Evolutionary conservation across 176 grass and related monocot species (phyloP), one percentile per base, ranked within the genome.

Genomic region (Melocanna baccifera): DNA sequence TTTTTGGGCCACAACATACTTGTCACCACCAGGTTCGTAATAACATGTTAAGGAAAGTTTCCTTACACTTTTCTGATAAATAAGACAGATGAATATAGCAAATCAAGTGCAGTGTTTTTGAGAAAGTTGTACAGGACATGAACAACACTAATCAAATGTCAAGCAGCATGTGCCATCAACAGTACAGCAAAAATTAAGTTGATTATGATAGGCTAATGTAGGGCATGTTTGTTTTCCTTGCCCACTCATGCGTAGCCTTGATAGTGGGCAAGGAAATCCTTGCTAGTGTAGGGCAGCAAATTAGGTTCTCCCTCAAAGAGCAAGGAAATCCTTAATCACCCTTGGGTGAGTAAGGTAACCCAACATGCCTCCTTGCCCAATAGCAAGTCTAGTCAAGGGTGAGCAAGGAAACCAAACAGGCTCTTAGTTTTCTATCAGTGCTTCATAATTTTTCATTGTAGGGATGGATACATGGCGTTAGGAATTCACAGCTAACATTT

Each of bases 11-110:
- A 95, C 89, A 18, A 84, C 72, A 84, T 98, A 98, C 73, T 98
- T 98, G 90, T 98, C 95, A 75, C 92, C 89, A 83, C 87, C 91
- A 89, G 91, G 79, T 90, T 85, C 29, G 92, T 98, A 90, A 83
- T 84, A 79, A 84, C 74, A 70, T 86, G 91, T 95, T 85, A 98
- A 98, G 96, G 81, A 94, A 90, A 91, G 51, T 84, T 67, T 26
- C 40, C 45, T 56, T 65, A 66, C 22, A 9, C 55, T 72, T 88
- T 47, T 32, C 14, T 48, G 34, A 45, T 42, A 55, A 67, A 63
- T 83, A 72, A 72, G 3, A 56, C 15, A 86, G 43, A 65, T 40
- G 29, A 18, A 55, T 26, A 42, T 82, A 67, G 26, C 29, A 71
- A 86, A 75, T 23, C 51, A 67, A 58, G 59, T 67, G 26, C 20